Conservation (phyloP, 306 rosid genomes). For the Acacia crassicarpa region DNA sequence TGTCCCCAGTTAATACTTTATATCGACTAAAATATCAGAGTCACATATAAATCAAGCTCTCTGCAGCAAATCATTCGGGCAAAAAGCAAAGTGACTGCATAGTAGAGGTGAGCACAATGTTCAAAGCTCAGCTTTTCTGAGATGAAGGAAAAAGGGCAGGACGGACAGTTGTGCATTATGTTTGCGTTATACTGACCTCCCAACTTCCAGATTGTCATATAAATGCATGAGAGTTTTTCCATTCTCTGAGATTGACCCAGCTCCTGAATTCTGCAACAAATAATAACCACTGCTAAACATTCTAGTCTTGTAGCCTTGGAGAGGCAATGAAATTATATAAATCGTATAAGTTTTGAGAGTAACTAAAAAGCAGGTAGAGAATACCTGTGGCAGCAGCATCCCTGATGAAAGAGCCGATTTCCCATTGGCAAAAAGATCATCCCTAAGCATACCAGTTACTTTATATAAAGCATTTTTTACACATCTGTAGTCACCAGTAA, state of each 20-base stretch:
- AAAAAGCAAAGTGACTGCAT: neutral
- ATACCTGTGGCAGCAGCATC: constrained; percentile 44
- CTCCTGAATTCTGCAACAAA: constrained; percentile 48
- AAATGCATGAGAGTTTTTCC: constrained; percentile 27
- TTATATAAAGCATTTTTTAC: constrained; percentile 53
- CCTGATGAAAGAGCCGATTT: constrained; percentile 31
- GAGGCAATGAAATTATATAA: constrained; percentile 17
- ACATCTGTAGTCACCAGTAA: constrained; percentile 50
- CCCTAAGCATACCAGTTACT: constrained; percentile 53
- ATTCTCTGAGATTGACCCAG: constrained; percentile 19
- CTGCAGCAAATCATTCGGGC: neutral
- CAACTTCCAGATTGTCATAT: constrained; percentile 35
- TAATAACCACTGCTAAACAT: constrained; percentile 27
- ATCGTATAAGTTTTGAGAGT: neutral
- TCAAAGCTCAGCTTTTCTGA: constrained; percentile 1
- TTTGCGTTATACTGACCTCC: constrained; percentile 47
- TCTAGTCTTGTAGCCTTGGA: constrained; percentile 14
- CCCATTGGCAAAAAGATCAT: constrained; percentile 28
- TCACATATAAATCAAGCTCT: constrained; percentile 13
- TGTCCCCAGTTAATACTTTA: neutral
- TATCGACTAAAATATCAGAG: constrained; percentile 7
- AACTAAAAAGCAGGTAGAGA: constrained; percentile 10
- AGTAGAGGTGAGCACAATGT: neutral
- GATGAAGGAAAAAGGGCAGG: neutral
- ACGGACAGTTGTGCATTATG: neutral